Base-by-base conservation (phyloP, 495 filamentous ascomycete species). In the Penicillium riverlandense region DNA sequence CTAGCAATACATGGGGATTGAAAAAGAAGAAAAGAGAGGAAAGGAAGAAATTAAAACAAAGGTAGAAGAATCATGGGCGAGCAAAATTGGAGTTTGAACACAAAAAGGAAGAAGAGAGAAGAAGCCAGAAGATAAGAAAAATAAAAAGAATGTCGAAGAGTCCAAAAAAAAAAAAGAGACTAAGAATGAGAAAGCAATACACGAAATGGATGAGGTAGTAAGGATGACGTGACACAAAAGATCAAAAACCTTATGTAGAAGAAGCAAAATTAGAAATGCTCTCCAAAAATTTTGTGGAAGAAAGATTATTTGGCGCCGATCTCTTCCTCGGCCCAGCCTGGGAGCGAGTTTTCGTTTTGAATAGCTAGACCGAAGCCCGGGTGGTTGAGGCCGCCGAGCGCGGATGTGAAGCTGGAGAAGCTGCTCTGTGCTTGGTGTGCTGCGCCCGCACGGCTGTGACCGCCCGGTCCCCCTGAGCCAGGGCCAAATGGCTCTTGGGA, bases 251-350 rank as follows among this genome's bases (percentile, higher is more conserved):
- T 59, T 54, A 50, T 39, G 54, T 53, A 47, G 54, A 43, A 53
- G 47, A 49, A 55, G 45, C 40, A 43, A 57, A 55, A 34, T 11
- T 12, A 57, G 54, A 48, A 47, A 41, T 44, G 48, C 49, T 27
- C 50, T 27, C 51, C 44, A 41, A 16, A 40, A 39, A 29, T 37
- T 43, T 27, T 29, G 41, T 43, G 52, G 37, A 39, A 43, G 41
- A 50, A 39, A 43, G 41, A 50, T 66, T 66, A 78, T 65, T 78
- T 75, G 40, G 75, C 76, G 38, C 70, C 71, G 47, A 74, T 72
- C 57, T 79, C 77, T 54, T 82, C 78, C 63, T 83, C 79, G 34
- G 77, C 76, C 79, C 83, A 87, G 15, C 83, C 81, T 14, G 74
- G 74, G 47, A 87, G 71, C 42, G 77, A 78, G 43, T 68, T 78